phyloP scores from a whole-genome alignment of 345 rosid genomes.

The Salix viminalis region DNA sequence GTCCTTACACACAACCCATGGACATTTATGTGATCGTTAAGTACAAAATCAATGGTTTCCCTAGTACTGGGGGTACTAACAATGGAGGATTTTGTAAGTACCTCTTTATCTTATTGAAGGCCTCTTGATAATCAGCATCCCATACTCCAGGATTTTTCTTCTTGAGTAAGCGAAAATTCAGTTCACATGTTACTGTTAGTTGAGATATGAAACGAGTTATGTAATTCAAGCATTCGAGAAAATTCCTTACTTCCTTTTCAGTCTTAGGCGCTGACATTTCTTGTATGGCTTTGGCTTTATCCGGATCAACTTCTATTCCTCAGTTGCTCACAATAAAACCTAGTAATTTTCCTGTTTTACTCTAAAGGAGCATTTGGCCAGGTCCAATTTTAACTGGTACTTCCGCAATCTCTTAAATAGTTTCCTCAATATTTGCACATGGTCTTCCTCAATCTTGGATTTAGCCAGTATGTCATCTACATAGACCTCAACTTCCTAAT shows the following conservation, averaged over 20 bases:
- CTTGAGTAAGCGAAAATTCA: background rate
- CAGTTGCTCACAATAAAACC: background rate
- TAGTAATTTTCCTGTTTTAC: background rate
- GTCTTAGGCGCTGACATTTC: background rate
- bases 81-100: background rate
- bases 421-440: too few relatives aligned
- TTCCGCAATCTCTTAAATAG: too few relatives aligned
- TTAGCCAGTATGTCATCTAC: too few relatives aligned
- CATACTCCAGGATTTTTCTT: background rate
- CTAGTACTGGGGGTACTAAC: background rate
- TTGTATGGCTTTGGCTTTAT: background rate
- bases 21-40: background rate
- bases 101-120: background rate
- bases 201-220: background rate
- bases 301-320: background rate
- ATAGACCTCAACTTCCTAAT: too few relatives aligned
- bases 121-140: background rate
- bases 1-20: background rate
- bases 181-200: background rate
- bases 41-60: background rate
- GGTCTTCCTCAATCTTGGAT: too few relatives aligned
- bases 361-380: background rate
- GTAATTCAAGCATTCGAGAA: accelerated
- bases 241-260: background rate
- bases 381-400: background rate